These are phyloP conservation scores for Cucurbita argyrosperma DNA, from an alignment of 306 rosid species.

Conservation along the genomic window DNA sequence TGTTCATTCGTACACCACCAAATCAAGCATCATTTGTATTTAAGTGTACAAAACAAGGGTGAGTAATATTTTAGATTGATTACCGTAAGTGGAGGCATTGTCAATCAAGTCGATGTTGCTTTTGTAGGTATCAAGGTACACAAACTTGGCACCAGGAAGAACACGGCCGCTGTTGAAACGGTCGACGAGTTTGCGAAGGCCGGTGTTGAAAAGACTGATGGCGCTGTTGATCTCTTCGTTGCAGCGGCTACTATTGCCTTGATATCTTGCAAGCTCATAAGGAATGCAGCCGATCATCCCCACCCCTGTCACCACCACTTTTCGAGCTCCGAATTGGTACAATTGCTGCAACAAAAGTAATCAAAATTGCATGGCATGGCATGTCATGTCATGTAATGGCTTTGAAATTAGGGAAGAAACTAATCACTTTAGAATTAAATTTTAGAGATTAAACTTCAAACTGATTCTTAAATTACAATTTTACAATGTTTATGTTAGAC, in stretches of 20 bases:
- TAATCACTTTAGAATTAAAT: no score
- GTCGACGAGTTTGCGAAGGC: constrained; percentile 45
- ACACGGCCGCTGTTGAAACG: constrained; percentile 50
- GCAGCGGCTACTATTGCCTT: constrained; percentile 48
- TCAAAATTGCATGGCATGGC: not conserved
- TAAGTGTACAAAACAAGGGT: no score
- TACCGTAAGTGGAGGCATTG: constrained; percentile 44
- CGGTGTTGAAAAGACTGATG: constrained; percentile 52
- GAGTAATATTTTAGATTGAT: no score
- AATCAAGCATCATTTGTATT: no score
- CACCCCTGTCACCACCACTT: constrained; percentile 58
- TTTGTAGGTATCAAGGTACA: constrained; percentile 48
- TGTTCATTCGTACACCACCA: constrained; percentile 4
- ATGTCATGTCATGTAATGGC: not conserved
- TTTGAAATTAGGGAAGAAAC: not conserved
- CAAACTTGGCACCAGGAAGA: constrained; percentile 77
- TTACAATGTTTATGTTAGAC: no score
- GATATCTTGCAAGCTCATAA: constrained; percentile 54
- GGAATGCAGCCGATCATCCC: constrained; percentile 95
- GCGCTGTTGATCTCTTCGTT: constrained; percentile 64
- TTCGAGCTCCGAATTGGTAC: constrained; percentile 67
- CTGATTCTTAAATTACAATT: no score
- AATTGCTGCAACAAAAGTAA: constrained; percentile 37
- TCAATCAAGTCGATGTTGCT: constrained; percentile 37
- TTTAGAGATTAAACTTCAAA: no score